Percentiles rank a stretch among this genome's conserved stretches.
phyloP scores from a whole-genome alignment of 2,329 filamentous ascomycete species.

The Nemania bipapillata region DNA sequence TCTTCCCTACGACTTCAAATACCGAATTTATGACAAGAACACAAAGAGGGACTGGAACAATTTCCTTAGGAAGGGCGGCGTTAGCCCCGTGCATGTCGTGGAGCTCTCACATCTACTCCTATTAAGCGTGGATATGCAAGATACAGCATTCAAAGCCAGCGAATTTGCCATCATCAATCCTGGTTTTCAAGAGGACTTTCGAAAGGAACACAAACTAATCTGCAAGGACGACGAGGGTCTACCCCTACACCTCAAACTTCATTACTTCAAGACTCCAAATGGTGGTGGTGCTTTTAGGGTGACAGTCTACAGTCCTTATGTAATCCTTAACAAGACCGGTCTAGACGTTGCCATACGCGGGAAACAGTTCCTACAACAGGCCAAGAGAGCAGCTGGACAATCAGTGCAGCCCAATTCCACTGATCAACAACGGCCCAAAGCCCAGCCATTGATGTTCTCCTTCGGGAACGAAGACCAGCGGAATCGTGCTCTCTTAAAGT shows the following conservation, averaged over 20 bases:
- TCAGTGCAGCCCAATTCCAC: constrained; percentile 65
- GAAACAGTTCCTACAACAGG: constrained; percentile 86
- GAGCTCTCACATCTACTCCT: constrained; percentile 93
- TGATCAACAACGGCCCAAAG: constrained; percentile 71
- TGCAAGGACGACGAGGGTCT: constrained; percentile 88
- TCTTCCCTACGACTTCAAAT: constrained; percentile 97
- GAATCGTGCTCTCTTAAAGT: constrained; percentile 87
- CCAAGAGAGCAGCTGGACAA: constrained; percentile 85
- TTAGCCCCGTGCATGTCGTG: constrained; percentile 96
- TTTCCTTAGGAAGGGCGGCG: constrained; percentile 93
- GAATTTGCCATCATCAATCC: constrained; percentile 98
- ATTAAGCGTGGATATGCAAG: constrained; percentile 95
- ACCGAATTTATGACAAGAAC: constrained; percentile 98
- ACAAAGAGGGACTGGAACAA: constrained; percentile 99
- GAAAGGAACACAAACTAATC: constrained; percentile 79
- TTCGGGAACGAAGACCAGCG: constrained; percentile 88
- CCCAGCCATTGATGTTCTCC: constrained; percentile 94
- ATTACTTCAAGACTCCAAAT: constrained; percentile 90
- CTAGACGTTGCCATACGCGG: constrained; percentile 86
- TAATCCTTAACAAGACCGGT: constrained; percentile 94
- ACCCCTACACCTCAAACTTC: constrained; percentile 81
- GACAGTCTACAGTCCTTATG: constrained; percentile 92
- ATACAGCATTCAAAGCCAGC: constrained; percentile 91
- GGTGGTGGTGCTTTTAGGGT: constrained; percentile 97
- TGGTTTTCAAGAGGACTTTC: constrained; percentile 86